Percentiles rank a stretch among this genome's conserved stretches.
These are phyloP conservation scores for Babjeviella inositovora DNA, from an alignment of 805 yeast genomes.

Conservation along the genomic window DNA sequence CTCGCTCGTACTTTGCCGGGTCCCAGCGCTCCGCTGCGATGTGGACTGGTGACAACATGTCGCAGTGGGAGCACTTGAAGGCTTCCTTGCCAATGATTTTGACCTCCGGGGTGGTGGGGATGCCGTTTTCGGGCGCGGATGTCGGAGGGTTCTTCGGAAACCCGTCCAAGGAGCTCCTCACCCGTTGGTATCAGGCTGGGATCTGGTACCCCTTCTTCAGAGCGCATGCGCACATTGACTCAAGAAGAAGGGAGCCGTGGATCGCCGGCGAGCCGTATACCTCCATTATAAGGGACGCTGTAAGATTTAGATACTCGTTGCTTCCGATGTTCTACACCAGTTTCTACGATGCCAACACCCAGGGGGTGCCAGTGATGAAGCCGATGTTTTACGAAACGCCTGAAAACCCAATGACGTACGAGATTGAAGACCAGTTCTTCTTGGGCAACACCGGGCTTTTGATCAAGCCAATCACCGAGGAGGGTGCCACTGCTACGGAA, in stretches of 20 bases:
- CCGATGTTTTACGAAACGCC: slow-evolving; percentile 51
- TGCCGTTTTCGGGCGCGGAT: slow-evolving; percentile 92
- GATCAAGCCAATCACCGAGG: slow-evolving; percentile 66
- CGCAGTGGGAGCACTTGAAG: slow-evolving; percentile 78
- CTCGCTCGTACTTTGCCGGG: slow-evolving; percentile 81
- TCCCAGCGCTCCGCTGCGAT: slow-evolving; percentile 84
- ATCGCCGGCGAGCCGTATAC: slow-evolving; percentile 63
- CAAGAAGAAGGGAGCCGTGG: slow-evolving; percentile 90
- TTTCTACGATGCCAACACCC: slow-evolving; percentile 44
- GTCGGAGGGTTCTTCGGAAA: slow-evolving; percentile 94
- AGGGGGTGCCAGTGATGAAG: slow-evolving; percentile 56
- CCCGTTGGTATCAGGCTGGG: slow-evolving; percentile 95
- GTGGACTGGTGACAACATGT: slow-evolving; percentile 97
- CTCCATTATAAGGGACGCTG: slow-evolving; percentile 48
- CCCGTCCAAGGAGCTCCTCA: slow-evolving; percentile 65
- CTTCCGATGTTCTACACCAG: slow-evolving; percentile 72
- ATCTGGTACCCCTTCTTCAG: slow-evolving; percentile 94
- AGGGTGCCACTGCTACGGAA: slow-evolving; percentile 19
- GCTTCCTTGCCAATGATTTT: slow-evolving; percentile 79
- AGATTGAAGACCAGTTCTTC: slow-evolving; percentile 72
- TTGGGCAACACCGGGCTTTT: slow-evolving; percentile 56
- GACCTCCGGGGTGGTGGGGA: slow-evolving; percentile 67
- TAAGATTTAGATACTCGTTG: slow-evolving; percentile 57
- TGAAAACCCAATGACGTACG: slow-evolving; percentile 25
- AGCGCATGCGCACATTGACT: slow-evolving; percentile 92